phyloP scores from a whole-genome alignment of 495 filamentous ascomycete genomes.

The Penicillium samsonianum region DNA sequence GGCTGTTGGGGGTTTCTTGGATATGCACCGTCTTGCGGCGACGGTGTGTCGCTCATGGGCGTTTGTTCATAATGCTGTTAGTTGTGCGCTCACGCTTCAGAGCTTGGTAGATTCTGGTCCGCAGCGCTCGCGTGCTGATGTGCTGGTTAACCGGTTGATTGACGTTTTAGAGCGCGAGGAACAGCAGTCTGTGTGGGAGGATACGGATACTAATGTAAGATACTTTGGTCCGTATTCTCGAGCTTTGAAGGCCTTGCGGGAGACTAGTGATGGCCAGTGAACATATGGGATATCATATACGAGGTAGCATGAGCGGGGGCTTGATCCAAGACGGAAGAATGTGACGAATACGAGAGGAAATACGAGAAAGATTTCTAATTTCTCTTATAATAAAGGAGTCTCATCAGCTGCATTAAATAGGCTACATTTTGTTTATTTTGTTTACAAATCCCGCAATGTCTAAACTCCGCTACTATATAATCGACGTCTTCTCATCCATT shows the following conservation, averaged over 20 bases:
- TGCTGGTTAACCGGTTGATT: constrained; percentile 16
- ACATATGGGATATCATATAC: background rate
- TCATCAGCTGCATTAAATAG: too few species aligned
- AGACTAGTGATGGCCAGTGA: background rate
- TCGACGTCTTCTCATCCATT: constrained; percentile 21
- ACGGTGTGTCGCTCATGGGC: constrained; percentile 24
- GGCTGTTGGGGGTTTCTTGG: constrained; percentile 23
- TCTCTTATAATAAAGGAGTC: too few species aligned
- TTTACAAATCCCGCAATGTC: constrained; percentile 12
- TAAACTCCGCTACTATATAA: constrained; percentile 8
- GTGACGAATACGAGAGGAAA: constrained; percentile 5
- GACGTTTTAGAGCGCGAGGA: constrained; percentile 23
- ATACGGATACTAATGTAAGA: constrained; percentile 27
- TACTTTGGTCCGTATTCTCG: constrained; percentile 31
- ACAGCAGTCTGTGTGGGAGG: constrained; percentile 24
- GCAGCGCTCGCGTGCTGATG: background rate
- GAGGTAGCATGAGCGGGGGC: background rate
- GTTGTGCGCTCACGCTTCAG: constrained; percentile 25
- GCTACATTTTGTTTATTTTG: too few species aligned
- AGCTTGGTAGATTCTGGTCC: background rate
- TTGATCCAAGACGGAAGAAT: background rate
- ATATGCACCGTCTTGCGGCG: constrained; percentile 22
- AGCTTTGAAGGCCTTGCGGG: constrained; percentile 22
- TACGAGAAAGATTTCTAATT: background rate
- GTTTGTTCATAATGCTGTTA: constrained; percentile 31